Base-by-base conservation (phyloP, 495 filamentous ascomycete species). In the Lindgomyces ingoldianus region DNA sequence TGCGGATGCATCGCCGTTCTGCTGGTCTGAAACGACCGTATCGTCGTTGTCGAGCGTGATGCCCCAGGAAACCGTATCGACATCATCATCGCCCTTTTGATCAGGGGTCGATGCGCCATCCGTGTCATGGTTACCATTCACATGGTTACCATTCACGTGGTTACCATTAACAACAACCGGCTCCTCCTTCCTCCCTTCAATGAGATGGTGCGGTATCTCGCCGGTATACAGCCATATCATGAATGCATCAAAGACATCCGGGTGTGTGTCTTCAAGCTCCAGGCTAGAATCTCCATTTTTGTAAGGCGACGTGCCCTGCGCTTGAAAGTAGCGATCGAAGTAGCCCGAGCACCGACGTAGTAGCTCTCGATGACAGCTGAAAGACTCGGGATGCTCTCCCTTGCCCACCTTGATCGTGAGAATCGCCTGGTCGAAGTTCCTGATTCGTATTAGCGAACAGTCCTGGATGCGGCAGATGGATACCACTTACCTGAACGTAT, bases 201-300 rank as follows among this genome's bases (percentile, higher is more conserved):
- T 64, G 16, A 64, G 62, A 53, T 64, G 62, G 26, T 64, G 62
- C n/a, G 62, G 62, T 39, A 64, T 64, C 14, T 52, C 22, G 12
- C 62, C 62, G 6, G 62, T 64, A 24, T 64, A 64, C 10, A 64
- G 54, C 62, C 62, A 64, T 26, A 64, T 27, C 62, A 64, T 64
- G 54, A 64, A 64, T 12, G 62, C 62, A 58, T 64, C 62, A 33
- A 64, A 64, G 36, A 64, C 62, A 29, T 64, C 62, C 18, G 62
- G 62, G 42, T 50, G 42, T 24, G 54, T 53, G 29, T 64, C 62
- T 26, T 52, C 62, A 24, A 64, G 54, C 47, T 64, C 62, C 19
- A 64, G 53, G 12, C 19, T 27, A 16, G 54, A 36, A 50, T 49
- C 62, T 22, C 45, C 60, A 22, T 63, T 58, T 29, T 64, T 57